Percentiles rank a stretch among this genome's conserved stretches.
phyloP scores from a whole-genome alignment of 257 asterid species.

The Handroanthus guayacan region DNA sequence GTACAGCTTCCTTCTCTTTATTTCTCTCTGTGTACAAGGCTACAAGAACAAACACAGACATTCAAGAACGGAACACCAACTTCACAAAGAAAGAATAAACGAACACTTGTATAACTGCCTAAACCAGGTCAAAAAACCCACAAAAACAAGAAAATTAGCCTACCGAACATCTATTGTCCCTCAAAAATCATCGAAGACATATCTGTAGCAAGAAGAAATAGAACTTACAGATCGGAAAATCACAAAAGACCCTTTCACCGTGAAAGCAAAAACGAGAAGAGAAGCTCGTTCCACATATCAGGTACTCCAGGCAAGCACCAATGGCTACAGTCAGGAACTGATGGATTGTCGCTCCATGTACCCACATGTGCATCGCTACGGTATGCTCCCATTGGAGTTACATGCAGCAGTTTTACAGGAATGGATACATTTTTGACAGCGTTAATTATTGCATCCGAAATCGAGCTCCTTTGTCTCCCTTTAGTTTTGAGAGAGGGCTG shows the following conservation, averaged over 20 bases:
- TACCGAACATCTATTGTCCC: not conserved
- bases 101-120: constrained; percentile 21
- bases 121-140: too few relatives aligned
- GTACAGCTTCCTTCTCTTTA: constrained; percentile 8
- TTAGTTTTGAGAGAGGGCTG: constrained; percentile 50
- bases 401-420: constrained; percentile 68
- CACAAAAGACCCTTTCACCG: constrained; percentile 17
- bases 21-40: constrained; percentile 22
- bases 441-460: constrained; percentile 67
- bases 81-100: constrained; percentile 38
- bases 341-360: constrained; percentile 75
- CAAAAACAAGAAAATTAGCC: too few relatives aligned
- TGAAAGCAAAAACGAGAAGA: constrained; percentile 58
- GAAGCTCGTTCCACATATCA: constrained; percentile 84
- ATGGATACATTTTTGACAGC: constrained; percentile 51
- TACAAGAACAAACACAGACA: constrained; percentile 21
- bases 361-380: constrained; percentile 91
- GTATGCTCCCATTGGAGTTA: constrained; percentile 74
- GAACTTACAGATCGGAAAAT: constrained; percentile 39
- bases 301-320: constrained; percentile 98
- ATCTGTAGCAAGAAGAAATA: constrained; percentile 1
- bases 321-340: constrained; percentile 92
- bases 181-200: not conserved
- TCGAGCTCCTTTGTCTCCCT: constrained; percentile 53
- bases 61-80: constrained; percentile 29